Evolutionary conservation across 768 basidiomycete species (phyloP).

Genomic region (Chalciporus pseudorubinellus): DNA sequence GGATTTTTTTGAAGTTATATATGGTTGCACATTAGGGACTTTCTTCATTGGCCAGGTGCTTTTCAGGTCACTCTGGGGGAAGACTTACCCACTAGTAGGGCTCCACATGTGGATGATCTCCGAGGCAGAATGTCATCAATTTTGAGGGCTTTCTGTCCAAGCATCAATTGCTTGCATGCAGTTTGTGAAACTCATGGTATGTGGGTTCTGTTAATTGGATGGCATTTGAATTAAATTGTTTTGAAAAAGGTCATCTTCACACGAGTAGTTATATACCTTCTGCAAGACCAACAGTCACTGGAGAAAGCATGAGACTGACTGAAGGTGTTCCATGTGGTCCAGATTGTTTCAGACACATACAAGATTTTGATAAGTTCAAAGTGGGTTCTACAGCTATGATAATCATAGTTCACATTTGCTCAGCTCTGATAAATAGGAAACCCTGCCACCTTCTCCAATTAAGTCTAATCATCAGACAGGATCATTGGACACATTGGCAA

Average conservation of each 20-base stretch:
- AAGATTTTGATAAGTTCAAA: slow-evolving; percentile 24
- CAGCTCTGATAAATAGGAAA: slow-evolving; percentile 13
- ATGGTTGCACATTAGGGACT: slow-evolving; percentile 32
- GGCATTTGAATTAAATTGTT: too few species aligned
- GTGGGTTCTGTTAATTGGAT: not conserved
- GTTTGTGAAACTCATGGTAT: slow-evolving; percentile 41
- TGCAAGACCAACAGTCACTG: slow-evolving; percentile 23
- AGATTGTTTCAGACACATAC: slow-evolving; percentile 31
- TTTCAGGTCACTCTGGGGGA: not conserved
- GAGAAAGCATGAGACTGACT: slow-evolving; percentile 24
- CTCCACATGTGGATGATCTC: slow-evolving; percentile 29
- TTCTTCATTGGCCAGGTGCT: slow-evolving; percentile 37
- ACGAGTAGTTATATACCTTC: slow-evolving; percentile 13
- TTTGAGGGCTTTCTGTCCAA: slow-evolving; percentile 43
- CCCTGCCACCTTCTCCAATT: slow-evolving; percentile 17
- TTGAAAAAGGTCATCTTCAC: slow-evolving; percentile 3
- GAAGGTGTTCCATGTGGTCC: slow-evolving; percentile 30
- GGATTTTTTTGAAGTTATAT: not conserved
- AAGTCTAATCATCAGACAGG: slow-evolving; percentile 2
- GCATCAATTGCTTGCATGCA: slow-evolving; percentile 41
- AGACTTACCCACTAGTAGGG: not conserved
- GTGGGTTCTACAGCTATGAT: not conserved
- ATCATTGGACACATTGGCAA: slow-evolving; percentile 26
- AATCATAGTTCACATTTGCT: not conserved
- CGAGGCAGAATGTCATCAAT: slow-evolving; percentile 32